A percentile compares a stretch with the other conserved stretches of the same genome.
phyloP scores from a whole-genome alignment of 495 filamentous ascomycete species.

The Massariosphaeria phaeospora region DNA sequence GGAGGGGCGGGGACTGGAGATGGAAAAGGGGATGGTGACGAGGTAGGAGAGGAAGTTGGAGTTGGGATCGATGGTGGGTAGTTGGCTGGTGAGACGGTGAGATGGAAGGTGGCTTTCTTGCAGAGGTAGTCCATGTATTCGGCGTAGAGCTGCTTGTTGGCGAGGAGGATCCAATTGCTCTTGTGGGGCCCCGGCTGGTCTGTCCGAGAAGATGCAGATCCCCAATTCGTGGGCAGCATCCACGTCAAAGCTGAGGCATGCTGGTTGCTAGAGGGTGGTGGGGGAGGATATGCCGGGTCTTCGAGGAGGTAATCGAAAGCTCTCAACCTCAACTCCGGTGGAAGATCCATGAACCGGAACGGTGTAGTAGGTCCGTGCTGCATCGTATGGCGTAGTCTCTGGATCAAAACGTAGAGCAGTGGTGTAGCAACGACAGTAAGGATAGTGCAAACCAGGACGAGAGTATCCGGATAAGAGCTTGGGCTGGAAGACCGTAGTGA shows the following conservation, averaged over 20 bases:
- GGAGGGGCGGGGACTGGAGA: neutral
- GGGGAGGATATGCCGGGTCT: slow-evolving; percentile 26
- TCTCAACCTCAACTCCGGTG: slow-evolving; percentile 24
- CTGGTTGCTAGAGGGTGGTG: neutral
- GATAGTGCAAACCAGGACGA: too few species aligned
- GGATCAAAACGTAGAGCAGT: neutral
- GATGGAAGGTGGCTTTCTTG: slow-evolving; percentile 22
- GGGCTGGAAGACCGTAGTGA: too few species aligned
- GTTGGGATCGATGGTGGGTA: neutral
- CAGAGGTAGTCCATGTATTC: slow-evolving; percentile 29
- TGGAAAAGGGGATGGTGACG: neutral
- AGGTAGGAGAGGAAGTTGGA: neutral
- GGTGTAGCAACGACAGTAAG: neutral
- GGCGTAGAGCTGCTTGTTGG: slow-evolving; percentile 22
- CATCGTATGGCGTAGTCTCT: slow-evolving; percentile 2
- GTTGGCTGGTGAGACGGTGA: slow-evolving; percentile 26
- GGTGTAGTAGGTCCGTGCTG: neutral
- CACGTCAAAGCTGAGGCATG: neutral
- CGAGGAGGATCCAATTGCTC: slow-evolving; percentile 24
- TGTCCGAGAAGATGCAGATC: neutral
- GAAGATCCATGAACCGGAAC: slow-evolving; percentile 29
- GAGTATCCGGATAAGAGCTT: too few species aligned
- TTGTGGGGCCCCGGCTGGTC: neutral
- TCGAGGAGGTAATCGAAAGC: slow-evolving; percentile 28
- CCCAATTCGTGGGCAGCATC: neutral